These are phyloP conservation scores for Melampsora medusae DNA, from an alignment of 1,284 basidiomycete species.

Conservation along the genomic window DNA sequence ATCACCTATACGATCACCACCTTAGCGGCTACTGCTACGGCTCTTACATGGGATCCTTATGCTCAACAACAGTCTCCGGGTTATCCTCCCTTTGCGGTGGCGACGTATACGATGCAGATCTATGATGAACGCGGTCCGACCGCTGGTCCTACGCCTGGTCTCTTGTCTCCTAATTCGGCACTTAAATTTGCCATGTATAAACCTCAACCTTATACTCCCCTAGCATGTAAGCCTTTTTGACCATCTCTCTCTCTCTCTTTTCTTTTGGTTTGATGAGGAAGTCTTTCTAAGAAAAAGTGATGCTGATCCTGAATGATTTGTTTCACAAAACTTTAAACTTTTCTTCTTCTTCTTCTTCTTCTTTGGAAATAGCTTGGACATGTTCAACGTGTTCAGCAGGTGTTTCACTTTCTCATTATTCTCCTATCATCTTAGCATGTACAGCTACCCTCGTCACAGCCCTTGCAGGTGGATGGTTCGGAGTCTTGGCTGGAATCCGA, in stretches of 20 bases:
- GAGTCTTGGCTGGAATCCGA: constrained; percentile 21
- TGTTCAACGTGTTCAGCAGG: constrained; percentile 67
- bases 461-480: constrained; percentile 51
- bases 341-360: constrained; percentile 24
- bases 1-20: constrained; percentile 70
- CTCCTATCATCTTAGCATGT: constrained; percentile 61
- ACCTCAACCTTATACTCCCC: constrained; percentile 71
- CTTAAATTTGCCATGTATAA: constrained; percentile 81
- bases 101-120: constrained; percentile 72
- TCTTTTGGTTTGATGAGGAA: constrained; percentile 12
- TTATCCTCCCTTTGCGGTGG: constrained; percentile 68
- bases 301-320: no score
- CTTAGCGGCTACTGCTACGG: constrained; percentile 67
- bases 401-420: constrained; percentile 58
- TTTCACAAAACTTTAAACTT: no score
- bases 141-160: constrained; percentile 65
- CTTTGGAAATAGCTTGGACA: constrained; percentile 65
- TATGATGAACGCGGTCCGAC: constrained; percentile 73
- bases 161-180: constrained; percentile 67
- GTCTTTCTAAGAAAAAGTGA: neutral
- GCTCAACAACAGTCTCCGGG: constrained; percentile 69
- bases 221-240: constrained; percentile 62
- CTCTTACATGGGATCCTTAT: constrained; percentile 76
- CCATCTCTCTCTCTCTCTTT: constrained; percentile 15
- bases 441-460: constrained; percentile 68